Evolutionary conservation across 495 filamentous ascomycete genomes (phyloP), one percentile per base, ranked within the genome.

Genomic region (Pseudomonodictys pantanalensis): DNA sequence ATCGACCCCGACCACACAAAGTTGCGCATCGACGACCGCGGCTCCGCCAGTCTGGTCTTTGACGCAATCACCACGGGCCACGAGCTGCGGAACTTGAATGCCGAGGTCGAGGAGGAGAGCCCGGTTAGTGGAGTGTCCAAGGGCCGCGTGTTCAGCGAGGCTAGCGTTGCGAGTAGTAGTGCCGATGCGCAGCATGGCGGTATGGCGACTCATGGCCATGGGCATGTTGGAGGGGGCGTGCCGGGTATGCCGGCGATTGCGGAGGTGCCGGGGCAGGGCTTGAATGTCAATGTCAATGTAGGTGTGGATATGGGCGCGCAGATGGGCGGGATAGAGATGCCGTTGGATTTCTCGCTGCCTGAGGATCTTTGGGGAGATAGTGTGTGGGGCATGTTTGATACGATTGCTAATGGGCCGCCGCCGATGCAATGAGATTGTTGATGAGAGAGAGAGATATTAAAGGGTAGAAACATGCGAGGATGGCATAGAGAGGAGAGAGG

Each of bases 341-440:
- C 56, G 8, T 15, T 59, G 47, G 56, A 59, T 26, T 59, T 59
- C 22, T 32, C 38, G 4, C 23, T 59, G 6, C 56, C 56, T 17
- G 38, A 59, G 20, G 56, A 59, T 33, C 26, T 59, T 17, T 59
- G 56, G 56, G 56, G 56, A 15, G 56, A 59, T 18, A 32, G 35
- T 4, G 26, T 59, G 1, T 59, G 56, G 56, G 39, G 26, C n/a
- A 46, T 52, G 56, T 59, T 59, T 22, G 56, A 45, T 26, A 33
- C 49, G 0, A 25, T 41, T 15, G 38, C 38, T n/a, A n/a, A n/a
- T n/a, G n/a, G n/a, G 20, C 38, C 38, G 20, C 12, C 38, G 15
- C 38, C 15, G 38, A 41, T 41, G 3, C 38, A 41, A 18, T 41
- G 20, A 35, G 15, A 41, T 41, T 12, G 15, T 5, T n/a, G n/a